Conservation (phyloP, 1,284 basidiomycete species). For the Pisolithus thermaeus region DNA sequence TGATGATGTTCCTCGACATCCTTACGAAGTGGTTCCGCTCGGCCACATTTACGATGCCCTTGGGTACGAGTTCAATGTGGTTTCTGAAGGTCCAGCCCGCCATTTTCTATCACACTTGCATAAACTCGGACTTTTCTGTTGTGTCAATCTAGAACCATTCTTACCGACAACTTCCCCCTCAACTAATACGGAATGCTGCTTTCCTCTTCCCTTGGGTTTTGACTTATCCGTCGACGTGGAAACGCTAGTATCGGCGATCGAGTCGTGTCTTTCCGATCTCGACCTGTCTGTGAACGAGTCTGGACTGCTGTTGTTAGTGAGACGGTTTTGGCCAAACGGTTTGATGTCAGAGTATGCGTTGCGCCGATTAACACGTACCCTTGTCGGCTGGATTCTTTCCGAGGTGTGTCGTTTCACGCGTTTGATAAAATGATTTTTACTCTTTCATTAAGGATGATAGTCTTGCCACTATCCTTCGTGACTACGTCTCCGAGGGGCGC, state of each 20-base stretch:
- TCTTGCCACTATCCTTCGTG: slow-evolving; percentile 55
- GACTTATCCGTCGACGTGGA: slow-evolving; percentile 71
- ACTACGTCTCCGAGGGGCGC: slow-evolving; percentile 50
- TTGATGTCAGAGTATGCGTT: slow-evolving; percentile 65
- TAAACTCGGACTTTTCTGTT: slow-evolving; percentile 55
- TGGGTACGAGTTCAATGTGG: slow-evolving; percentile 52
- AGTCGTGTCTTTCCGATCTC: slow-evolving; percentile 62
- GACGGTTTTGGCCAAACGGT: slow-evolving; percentile 67
- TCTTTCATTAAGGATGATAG: slow-evolving; percentile 46
- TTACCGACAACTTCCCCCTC: slow-evolving; percentile 29
- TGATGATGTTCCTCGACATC: slow-evolving; percentile 32
- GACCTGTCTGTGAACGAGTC: slow-evolving; percentile 71
- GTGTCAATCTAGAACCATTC: slow-evolving; percentile 32
- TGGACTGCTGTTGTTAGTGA: slow-evolving; percentile 58
- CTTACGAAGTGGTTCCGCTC: slow-evolving; percentile 56
- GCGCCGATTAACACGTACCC: slow-evolving; percentile 44
- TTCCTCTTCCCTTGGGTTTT: slow-evolving; percentile 63
- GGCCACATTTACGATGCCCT: slow-evolving; percentile 58
- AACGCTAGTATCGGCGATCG: slow-evolving; percentile 63
- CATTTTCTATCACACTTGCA: slow-evolving; percentile 55
- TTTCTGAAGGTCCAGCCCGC: slow-evolving; percentile 46
- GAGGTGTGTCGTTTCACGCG: slow-evolving; percentile 43
- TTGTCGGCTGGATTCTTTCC: slow-evolving; percentile 56
- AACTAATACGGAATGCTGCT: slow-evolving; percentile 39
- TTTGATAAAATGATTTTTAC: slow-evolving; percentile 5